A percentile compares a stretch with the other conserved stretches of the same genome.
Evolutionary conservation across 1,284 basidiomycete genomes (phyloP).

Genomic region (Ganoderma sinense): DNA sequence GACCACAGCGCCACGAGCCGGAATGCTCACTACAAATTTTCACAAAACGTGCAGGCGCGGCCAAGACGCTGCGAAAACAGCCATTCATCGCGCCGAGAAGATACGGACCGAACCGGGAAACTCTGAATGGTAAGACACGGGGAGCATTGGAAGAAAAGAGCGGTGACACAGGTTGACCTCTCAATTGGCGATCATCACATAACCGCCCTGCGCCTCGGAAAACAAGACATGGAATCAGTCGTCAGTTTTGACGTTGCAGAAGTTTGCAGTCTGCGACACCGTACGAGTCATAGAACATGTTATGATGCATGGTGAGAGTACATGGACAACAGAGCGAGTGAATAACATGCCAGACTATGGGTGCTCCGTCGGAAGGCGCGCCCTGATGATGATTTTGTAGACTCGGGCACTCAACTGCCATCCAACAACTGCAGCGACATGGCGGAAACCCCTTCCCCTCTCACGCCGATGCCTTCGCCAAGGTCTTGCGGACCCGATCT

Average conservation of each 20-base stretch:
- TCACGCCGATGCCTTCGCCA: conserved; percentile 44
- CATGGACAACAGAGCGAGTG: conserved; percentile 6
- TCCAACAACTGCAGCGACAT: conserved; percentile 4
- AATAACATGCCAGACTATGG: conserved; percentile 2
- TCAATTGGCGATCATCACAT: not conserved
- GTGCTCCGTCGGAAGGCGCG: not conserved
- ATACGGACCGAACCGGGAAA: not conserved
- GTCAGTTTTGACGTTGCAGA: not conserved
- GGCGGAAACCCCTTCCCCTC: not conserved
- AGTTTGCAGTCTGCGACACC: not conserved
- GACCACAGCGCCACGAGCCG: not conserved
- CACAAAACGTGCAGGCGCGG: not conserved
- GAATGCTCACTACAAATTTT: not conserved
- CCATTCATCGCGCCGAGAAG: not conserved
- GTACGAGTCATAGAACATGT: conserved; percentile 1
- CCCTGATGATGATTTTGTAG: conserved; percentile 4
- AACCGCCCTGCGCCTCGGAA: not conserved
- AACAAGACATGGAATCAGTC: not conserved
- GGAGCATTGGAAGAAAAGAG: not conserved
- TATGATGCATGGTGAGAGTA: conserved; percentile 8
- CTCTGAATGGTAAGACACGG: not conserved
- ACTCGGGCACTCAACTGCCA: not conserved
- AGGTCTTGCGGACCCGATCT: conserved; percentile 71
- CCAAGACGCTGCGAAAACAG: not conserved
- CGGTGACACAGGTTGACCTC: too few species aligned